A percentile compares a stretch with the other conserved stretches of the same genome.
phyloP scores from a whole-genome alignment of 768 basidiomycete genomes.

The Tulasnella calospora region DNA sequence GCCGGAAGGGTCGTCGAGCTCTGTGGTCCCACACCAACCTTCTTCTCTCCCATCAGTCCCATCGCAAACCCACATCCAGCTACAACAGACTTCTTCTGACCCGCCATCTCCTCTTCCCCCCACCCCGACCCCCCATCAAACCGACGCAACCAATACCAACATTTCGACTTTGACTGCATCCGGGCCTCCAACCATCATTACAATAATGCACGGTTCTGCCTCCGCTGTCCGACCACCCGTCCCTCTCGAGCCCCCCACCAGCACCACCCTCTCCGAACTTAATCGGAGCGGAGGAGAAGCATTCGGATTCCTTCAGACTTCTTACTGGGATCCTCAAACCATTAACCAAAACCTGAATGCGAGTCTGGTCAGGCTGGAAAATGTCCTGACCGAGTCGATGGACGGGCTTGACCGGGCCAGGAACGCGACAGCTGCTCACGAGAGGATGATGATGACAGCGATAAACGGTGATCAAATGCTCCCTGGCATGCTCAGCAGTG shows the following conservation, averaged over 20 bases:
- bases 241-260: not conserved
- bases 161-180: not conserved
- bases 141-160: not conserved
- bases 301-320: not conserved
- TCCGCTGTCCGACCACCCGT: not conserved
- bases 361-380: not conserved
- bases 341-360: not conserved
- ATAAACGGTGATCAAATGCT: not conserved
- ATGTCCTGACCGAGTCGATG: not conserved
- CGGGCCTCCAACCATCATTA: not conserved
- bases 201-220: not conserved
- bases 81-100: not conserved
- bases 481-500: not conserved
- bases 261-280: not conserved
- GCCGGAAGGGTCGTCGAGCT: not conserved
- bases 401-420: not conserved
- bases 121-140: not conserved
- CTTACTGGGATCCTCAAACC: not conserved
- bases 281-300: not conserved
- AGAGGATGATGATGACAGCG: not conserved
- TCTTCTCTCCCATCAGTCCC: not conserved
- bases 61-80: not conserved
- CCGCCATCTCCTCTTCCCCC: not conserved
- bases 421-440: conserved; percentile 3
- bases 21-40: not conserved